Evolutionary conservation across 2,329 filamentous ascomycete genomes (phyloP).

Genomic region (Tolypocladium inflatum): DNA sequence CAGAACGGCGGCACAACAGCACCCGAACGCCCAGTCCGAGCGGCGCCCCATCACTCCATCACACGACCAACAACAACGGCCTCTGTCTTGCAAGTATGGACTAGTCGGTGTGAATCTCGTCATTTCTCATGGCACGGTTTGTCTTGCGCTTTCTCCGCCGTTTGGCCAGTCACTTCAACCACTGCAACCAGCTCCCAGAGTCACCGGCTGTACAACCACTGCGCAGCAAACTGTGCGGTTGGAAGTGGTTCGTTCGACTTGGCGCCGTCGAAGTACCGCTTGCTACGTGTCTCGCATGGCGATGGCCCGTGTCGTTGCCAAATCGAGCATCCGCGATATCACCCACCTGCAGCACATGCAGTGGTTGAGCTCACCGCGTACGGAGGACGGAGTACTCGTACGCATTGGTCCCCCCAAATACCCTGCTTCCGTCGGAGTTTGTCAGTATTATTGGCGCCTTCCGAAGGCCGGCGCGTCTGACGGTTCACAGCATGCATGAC

Average conservation of each 20-base stretch:
- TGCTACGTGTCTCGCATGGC: background rate
- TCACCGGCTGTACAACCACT: background rate
- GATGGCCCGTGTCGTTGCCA: background rate
- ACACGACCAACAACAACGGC: background rate
- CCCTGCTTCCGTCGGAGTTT: background rate
- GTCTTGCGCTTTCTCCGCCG: background rate
- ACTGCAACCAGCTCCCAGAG: background rate
- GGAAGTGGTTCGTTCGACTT: background rate
- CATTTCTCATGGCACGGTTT: background rate
- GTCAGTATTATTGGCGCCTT: background rate
- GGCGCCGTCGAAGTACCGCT: background rate
- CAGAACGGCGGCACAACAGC: too few relatives aligned
- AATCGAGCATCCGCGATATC: background rate
- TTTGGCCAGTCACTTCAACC: background rate
- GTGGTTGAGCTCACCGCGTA: background rate
- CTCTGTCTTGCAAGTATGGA: background rate
- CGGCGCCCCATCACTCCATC: background rate
- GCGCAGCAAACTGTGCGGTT: background rate
- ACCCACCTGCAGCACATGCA: background rate
- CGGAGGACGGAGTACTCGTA: background rate
- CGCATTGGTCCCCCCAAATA: background rate
- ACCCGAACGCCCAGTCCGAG: background rate
- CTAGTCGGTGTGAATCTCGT: background rate
- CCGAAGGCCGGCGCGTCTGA: constrained; percentile 1
- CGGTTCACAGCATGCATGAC: constrained; percentile 7